Conservation (phyloP, 305 asterid species). For the Fraxinus ornus region DNA sequence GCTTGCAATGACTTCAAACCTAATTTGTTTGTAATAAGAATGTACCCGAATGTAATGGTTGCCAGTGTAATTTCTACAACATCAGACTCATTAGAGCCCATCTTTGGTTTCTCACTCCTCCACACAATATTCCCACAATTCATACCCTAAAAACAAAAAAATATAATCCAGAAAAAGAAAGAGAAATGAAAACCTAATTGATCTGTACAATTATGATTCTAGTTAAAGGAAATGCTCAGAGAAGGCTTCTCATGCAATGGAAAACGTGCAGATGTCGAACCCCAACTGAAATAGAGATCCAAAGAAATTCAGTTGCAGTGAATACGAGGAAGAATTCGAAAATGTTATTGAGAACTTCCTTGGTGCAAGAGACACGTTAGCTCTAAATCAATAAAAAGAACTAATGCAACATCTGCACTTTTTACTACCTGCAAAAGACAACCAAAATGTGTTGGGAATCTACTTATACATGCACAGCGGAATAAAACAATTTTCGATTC, state of each 20-base stretch:
- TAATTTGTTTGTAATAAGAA: not conserved
- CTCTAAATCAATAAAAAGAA: too few species aligned
- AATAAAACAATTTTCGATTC: too few species aligned
- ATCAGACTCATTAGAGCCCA: conserved; percentile 32
- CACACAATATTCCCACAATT: conserved; percentile 21
- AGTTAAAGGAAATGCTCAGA: conserved; percentile 38
- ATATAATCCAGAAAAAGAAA: not conserved
- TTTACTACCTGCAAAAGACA: too few species aligned
- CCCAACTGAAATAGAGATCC: conserved; percentile 40
- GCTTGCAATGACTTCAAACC: too few species aligned
- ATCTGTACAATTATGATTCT: conserved; percentile 30
- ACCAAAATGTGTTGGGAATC: too few species aligned
- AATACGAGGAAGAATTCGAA: conserved; percentile 20
- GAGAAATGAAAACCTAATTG: not conserved
- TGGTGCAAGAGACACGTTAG: too few species aligned
- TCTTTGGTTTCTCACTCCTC: conserved; percentile 21
- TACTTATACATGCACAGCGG: too few species aligned
- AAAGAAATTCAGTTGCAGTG: conserved; percentile 28
- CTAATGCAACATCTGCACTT: too few species aligned
- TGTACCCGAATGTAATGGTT: conserved; percentile 58
- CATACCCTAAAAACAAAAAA: conserved; percentile 24
- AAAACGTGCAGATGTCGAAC: conserved; percentile 48
- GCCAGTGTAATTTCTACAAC: conserved; percentile 46
- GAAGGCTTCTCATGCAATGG: conserved; percentile 23
- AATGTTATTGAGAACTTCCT: too few species aligned